These are phyloP conservation scores for Cenococcum geophilum DNA, from an alignment of 495 filamentous ascomycete species.

Conservation along the genomic window DNA sequence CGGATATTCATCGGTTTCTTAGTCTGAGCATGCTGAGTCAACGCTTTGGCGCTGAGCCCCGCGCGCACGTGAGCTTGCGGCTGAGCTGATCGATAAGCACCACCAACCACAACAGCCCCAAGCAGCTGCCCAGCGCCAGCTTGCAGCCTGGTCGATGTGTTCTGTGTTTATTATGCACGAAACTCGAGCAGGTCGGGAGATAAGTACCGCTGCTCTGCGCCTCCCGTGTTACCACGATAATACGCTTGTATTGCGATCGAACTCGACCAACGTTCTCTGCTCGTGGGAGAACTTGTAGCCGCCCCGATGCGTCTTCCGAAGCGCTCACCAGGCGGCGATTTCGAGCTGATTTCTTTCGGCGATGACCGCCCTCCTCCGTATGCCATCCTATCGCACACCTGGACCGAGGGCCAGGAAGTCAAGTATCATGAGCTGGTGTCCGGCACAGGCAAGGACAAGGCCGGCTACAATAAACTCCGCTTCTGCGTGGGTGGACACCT, in stretches of 20 bases:
- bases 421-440: constrained; percentile 17
- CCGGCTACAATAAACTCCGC: constrained; percentile 5
- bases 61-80: background rate
- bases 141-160: constrained; percentile 6
- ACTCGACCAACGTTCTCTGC: constrained; percentile 11
- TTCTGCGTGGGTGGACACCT: constrained; percentile 12
- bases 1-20: no score
- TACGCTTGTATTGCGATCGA: constrained; percentile 11
- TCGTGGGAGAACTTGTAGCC: background rate
- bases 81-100: background rate
- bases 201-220: constrained; percentile 8
- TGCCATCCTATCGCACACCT: constrained; percentile 7
- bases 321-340: constrained; percentile 4
- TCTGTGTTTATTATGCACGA: constrained; percentile 5
- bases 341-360: background rate
- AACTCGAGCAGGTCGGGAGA: constrained; percentile 7
- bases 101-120: constrained; percentile 1
- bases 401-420: constrained; percentile 4
- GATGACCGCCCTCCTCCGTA: constrained; percentile 2
- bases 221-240: background rate
- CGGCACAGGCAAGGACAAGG: constrained; percentile 29
- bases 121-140: background rate
- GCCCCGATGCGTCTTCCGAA: constrained; percentile 8
- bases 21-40: no score
- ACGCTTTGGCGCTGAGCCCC: background rate